Base-by-base conservation (phyloP, 192 early-diverging fungal genomes). In the Diversispora epigaea region DNA sequence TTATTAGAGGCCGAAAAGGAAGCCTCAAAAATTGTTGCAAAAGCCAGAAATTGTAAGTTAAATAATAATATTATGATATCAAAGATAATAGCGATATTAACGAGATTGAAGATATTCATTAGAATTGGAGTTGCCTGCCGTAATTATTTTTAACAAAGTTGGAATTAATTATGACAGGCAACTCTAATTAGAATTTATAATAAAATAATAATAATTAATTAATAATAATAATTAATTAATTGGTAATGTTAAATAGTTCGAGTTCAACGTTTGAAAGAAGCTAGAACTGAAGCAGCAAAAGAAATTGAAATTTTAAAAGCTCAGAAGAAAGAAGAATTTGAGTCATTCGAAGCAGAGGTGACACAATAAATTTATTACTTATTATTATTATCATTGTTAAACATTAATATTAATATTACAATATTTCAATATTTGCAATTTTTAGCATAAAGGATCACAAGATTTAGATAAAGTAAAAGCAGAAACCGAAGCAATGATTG, bases 1-100 rank as follows among this genome's bases (percentile, higher is more conserved):
- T 91, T 99, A 50, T 87, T 99, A 71, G 95, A 99, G 75, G 97
- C 97, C 68, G 97, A 99, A 84, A 95, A 94, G 83, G 95, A 96
- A 77, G 95, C 96, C 40, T 88, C 93, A 71, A 93, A 90, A 82
- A 95, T 96, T 78, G 96, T 99, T 64, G 86, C 91, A 44, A 94
- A 95, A 76, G 93, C 97, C 2, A 88, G 93, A 73, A 89, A 93
- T 80, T 95, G 94, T 95, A 89, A 86, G 81, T 22, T 39, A 55
- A 43, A 25, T 15, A 39, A 4, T 12, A n/a, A 39, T 7, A 71
- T 1, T 32, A 32, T 32, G 25, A 32, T 32, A 32, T 32, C 2
- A 32, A 32, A 1, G 25, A 32, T 32, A 32, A 32, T 32, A 32
- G 2, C 2, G 25, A 32, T 32, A 32, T 32, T 32, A 32, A 32